Evolutionary conservation across 2,329 filamentous ascomycete genomes (phyloP), one percentile per base, ranked within the genome.

Genomic region (Pseudogymnoascus sp.): DNA sequence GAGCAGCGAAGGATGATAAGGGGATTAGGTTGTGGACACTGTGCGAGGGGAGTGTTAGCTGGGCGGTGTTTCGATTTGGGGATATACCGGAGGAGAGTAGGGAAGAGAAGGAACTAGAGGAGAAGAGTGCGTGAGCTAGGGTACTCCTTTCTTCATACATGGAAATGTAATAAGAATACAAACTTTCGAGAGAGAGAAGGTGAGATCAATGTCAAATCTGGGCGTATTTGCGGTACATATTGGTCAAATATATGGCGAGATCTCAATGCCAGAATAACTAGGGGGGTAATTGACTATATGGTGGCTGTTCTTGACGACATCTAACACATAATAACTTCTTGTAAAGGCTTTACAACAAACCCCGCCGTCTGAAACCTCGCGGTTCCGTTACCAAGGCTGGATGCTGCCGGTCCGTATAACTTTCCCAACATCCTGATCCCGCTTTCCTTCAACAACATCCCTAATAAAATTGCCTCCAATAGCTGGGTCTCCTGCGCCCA

Each of bases 151-250:
- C 22, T 60, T 18, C 30, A 47, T 16, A 59, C 43, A 69, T 82
- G 87, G 72, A 89, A 83, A 76, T 79, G 80, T 61, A 76, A 83
- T 75, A 89, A 89, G 79, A 88, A 87, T 74, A 85, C 88, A 64
- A 82, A 89, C 22, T 9, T 18, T 39, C 3, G 18, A 39, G 22
- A 39, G 9, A 18, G 6, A 12, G 4, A 8, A 12, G 20, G 20
- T 25, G 22, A 25, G 41, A 43, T n/a, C 25, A 12, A 47, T 47
- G 12, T 43, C 39, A 14, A 6, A 22, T 22, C 25, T 22, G 20
- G 39, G 6, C 20, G 6, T n/a, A 28, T 5, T 47, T 2, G 7
- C 20, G 12, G 12, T 25, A 25, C 9, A 47, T 47, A 16, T 47
- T n/a, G 22, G 41, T 47, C 12, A 47, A 8, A 47, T 47, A 28